phyloP scores from a whole-genome alignment of 768 basidiomycete species.

The Mycena alexandri region DNA sequence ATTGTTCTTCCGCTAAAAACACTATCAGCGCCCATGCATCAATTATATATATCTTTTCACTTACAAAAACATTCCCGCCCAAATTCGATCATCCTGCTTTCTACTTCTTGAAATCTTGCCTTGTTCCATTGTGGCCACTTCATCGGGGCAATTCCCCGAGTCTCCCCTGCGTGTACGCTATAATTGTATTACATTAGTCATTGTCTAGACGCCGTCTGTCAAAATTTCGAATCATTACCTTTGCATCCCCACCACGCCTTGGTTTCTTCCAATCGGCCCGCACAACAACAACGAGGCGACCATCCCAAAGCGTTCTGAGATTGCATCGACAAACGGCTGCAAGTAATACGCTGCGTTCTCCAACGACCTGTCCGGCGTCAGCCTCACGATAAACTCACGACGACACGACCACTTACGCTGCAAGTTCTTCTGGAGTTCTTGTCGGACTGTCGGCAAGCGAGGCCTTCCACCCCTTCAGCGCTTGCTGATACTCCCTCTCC shows the following conservation, averaged over 20 bases:
- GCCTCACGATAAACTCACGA: neutral
- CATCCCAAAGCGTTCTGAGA: slow-evolving; percentile 13
- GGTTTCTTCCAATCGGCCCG: too few species aligned
- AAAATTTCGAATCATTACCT: neutral
- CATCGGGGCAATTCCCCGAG: neutral
- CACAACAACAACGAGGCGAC: neutral
- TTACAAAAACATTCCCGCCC: neutral
- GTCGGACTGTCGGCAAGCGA: slow-evolving; percentile 13
- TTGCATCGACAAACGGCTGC: slow-evolving; percentile 7
- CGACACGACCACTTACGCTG: slow-evolving; percentile 1
- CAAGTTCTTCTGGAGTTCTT: neutral
- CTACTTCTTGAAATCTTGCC: neutral
- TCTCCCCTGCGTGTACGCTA: slow-evolving; percentile 4
- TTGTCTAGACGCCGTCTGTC: neutral
- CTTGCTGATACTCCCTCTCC: neutral
- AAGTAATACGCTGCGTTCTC: slow-evolving; percentile 5
- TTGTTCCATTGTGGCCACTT: neutral
- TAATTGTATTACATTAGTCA: neutral
- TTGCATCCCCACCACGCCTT: neutral
- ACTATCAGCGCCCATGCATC: neutral
- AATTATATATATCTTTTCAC: slow-evolving; percentile 1
- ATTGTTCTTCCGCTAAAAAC: neutral
- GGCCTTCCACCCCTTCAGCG: neutral
- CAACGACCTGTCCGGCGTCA: neutral
- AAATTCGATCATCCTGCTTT: neutral